phyloP scores from a whole-genome alignment of 2,329 filamentous ascomycete genomes.

The Blastomyces silverae region DNA sequence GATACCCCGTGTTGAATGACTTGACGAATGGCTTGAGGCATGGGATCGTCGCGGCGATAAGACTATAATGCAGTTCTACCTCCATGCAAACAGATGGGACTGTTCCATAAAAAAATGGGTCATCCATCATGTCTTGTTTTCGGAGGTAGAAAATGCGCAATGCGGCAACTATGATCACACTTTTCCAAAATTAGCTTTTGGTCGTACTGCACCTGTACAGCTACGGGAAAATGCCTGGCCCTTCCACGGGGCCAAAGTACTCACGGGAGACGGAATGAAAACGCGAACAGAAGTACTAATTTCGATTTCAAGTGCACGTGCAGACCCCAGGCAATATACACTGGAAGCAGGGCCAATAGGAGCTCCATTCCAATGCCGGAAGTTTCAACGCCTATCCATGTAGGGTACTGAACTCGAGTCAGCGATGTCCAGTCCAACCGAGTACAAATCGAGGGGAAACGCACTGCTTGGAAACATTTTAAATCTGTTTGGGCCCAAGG shows the following conservation, averaged over 20 bases:
- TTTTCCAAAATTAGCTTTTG: background rate
- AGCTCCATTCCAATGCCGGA: conserved; percentile 19
- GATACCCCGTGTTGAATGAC: conserved; percentile 21
- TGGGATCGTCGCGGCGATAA: conserved; percentile 22
- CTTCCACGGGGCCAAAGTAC: conserved; percentile 9
- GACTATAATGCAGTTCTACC: conserved; percentile 18
- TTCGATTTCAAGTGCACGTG: conserved; percentile 19
- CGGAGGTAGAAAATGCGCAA: conserved; percentile 19
- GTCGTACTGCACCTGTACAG: background rate
- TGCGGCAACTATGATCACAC: conserved; percentile 17
- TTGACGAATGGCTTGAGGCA: conserved; percentile 22
- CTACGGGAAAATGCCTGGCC: background rate
- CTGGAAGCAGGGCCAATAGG: conserved; percentile 17
- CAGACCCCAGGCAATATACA: conserved; percentile 20
- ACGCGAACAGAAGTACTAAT: conserved; percentile 20
- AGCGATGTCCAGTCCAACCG: background rate
- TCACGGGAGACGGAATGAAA: conserved; percentile 22
- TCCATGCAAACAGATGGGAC: conserved; percentile 19
- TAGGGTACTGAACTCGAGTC: conserved; percentile 15
- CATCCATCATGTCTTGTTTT: conserved; percentile 13
- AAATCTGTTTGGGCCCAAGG: conserved; percentile 18
- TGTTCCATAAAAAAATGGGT: conserved; percentile 19
- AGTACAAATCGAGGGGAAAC: background rate
- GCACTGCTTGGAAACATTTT: conserved; percentile 17
- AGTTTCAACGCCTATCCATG: conserved; percentile 21